phyloP scores from a whole-genome alignment of 1,284 basidiomycete species.

The Rhodotorula sp. region DNA sequence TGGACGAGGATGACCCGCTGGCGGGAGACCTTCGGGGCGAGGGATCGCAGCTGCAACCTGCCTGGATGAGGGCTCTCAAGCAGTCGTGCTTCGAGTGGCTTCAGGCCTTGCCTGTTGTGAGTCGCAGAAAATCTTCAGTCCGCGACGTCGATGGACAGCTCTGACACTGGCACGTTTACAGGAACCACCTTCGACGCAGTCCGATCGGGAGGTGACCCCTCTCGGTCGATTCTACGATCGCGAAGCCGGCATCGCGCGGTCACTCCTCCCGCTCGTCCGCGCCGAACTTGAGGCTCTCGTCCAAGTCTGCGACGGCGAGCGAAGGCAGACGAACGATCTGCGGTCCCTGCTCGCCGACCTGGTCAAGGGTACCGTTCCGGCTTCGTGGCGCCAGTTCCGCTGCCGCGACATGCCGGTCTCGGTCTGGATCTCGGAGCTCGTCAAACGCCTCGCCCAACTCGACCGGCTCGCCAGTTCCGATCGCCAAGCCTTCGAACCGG shows the following conservation, averaged over 20 bases:
- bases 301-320: constrained; percentile 75
- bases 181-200: constrained; percentile 22
- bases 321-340: constrained; percentile 92
- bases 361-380: constrained; percentile 81
- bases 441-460: constrained; percentile 73
- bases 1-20: constrained; percentile 78
- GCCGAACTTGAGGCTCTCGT: constrained; percentile 76
- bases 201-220: constrained; percentile 51
- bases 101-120: constrained; percentile 66
- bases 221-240: constrained; percentile 81
- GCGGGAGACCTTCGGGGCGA: constrained; percentile 56
- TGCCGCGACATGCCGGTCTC: constrained; percentile 58
- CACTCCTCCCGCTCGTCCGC: constrained; percentile 70
- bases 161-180: not conserved
- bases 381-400: constrained; percentile 85
- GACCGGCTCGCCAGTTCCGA: constrained; percentile 66
- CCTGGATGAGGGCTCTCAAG: constrained; percentile 83
- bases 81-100: constrained; percentile 82
- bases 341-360: constrained; percentile 80
- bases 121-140: constrained; percentile 40
- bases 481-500: constrained; percentile 55
- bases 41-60: constrained; percentile 65
- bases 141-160: too few species aligned
- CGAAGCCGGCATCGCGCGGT: constrained; percentile 76
- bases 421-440: constrained; percentile 68